Evolutionary conservation across 495 filamentous ascomycete species (phyloP).

Genomic region (Symbiotaphrina buchneri): DNA sequence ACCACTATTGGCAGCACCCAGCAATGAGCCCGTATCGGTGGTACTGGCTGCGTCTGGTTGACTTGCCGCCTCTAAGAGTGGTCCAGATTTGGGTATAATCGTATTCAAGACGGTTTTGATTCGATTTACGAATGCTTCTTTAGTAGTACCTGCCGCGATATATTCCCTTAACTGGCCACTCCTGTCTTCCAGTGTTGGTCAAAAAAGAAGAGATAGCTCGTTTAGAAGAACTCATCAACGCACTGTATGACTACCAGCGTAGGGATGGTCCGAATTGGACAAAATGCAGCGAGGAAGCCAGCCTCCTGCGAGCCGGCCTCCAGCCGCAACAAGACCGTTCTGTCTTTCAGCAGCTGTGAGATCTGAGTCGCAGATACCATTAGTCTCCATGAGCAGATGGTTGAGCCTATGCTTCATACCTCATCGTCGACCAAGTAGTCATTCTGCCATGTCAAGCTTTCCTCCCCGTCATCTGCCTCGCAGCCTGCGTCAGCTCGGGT

Average conservation of each 20-base stretch:
- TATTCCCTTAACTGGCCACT: conserved; percentile 12
- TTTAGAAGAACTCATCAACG: conserved; percentile 7
- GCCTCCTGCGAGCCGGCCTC: conserved; percentile 53
- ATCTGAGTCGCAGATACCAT: no score
- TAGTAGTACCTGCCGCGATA: conserved; percentile 9
- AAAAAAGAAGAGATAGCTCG: conserved; percentile 26
- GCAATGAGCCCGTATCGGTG: no score
- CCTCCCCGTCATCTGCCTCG: conserved; percentile 33
- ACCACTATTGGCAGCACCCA: no score
- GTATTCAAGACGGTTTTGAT: conserved; percentile 7
- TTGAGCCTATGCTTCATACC: conserved; percentile 15
- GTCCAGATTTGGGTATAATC: no score
- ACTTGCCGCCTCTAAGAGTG: no score
- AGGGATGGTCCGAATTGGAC: conserved; percentile 48
- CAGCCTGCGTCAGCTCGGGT: no score
- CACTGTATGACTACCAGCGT: conserved; percentile 58
- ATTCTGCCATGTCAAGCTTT: conserved; percentile 54
- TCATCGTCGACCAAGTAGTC: conserved; percentile 40
- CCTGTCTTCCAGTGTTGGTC: conserved; percentile 6
- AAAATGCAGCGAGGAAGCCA: conserved; percentile 57
- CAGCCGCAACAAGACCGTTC: conserved; percentile 46
- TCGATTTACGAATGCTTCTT: conserved; percentile 8
- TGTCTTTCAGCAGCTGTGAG: conserved; percentile 22
- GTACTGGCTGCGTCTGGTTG: no score
- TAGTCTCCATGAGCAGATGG: conserved; percentile 12